Base-by-base conservation (phyloP, 1,284 basidiomycete species). In the Rhodotorula sp. region DNA sequence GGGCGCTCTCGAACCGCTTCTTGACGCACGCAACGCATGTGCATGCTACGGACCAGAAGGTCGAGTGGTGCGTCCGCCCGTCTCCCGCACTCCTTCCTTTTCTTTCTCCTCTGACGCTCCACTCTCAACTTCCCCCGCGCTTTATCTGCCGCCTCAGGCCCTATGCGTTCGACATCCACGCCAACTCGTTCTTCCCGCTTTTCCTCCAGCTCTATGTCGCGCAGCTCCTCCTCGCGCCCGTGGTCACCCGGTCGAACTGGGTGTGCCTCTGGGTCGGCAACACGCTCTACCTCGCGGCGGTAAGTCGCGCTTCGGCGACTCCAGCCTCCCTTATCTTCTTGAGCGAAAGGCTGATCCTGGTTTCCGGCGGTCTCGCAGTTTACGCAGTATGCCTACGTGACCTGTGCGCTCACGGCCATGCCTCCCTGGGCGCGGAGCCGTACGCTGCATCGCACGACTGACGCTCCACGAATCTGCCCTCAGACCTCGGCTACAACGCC, bases 111-210 rank as follows among this genome's bases (percentile, higher is more conserved):
- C 19, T 27, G 32, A 6, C 15, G 29, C 12, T 10, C n/a, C 32
- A 10, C n/a, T 9, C 32, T 46, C 0, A 48, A 9, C 3, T 17
- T 12, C 22, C 50, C 32, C 1, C 54, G 32, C 10, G n/a, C 29
- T 22, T 22, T 37, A 27, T 36, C 29, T 12, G 12, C 27, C 39
- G 21, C 1, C 22, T 21, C 70, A 78, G 91, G 90, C 90, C 89
- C 27, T 97, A 95, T 82, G 91, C 91, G 25, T 95, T 97, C 79
- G 94, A 97, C 81, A 91, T 97, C 27, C 93, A 95, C 80, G 94
- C 91, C 74, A 97, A 97, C 79, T 89, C 92, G 9, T 97, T 97
- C 85, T 96, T 96, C 83, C 94, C 94, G 8, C 84, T 93, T 66
- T 95, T 91, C 82, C 86, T 96, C 70, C 90, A 91, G 27, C 86